A percentile compares a stretch with the other conserved stretches of the same genome.
Evolutionary conservation across 2,329 filamentous ascomycete genomes (phyloP).

Genomic region (Calonectria multiphialidica): DNA sequence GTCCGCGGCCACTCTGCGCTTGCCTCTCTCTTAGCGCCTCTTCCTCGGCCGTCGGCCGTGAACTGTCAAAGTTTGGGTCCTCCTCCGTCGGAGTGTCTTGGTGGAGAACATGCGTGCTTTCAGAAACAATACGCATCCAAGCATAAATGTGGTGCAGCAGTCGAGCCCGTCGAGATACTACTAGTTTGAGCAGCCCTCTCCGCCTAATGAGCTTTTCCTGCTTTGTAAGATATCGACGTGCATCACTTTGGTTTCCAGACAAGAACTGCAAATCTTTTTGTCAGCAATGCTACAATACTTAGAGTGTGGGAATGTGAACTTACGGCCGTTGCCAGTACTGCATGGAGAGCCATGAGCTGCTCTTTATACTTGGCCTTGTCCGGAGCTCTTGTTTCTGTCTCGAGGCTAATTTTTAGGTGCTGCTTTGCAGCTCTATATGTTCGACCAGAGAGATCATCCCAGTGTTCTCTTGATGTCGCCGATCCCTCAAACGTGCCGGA

Average conservation of each 20-base stretch:
- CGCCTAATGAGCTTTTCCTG: conserved; percentile 37
- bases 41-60: neutral
- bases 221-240: conserved; percentile 35
- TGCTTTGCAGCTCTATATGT: conserved; percentile 39
- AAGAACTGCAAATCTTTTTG: conserved; percentile 10
- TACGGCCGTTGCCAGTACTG: conserved; percentile 34
- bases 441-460: conserved; percentile 19
- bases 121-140: conserved; percentile 41
- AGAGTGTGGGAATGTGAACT: neutral
- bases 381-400: conserved; percentile 34
- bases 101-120: conserved; percentile 32
- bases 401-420: conserved; percentile 33
- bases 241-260: conserved; percentile 32
- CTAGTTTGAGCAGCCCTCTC: conserved; percentile 34
- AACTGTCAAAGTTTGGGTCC: neutral
- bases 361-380: conserved; percentile 38
- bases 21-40: neutral
- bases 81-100: conserved; percentile 22
- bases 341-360: conserved; percentile 35
- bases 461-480: conserved; percentile 22
- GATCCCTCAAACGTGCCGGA: conserved; percentile 18
- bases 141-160: conserved; percentile 38
- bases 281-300: fast-evolving
- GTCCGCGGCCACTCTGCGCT: neutral
- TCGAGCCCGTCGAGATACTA: conserved; percentile 35